A percentile compares a stretch with the other conserved stretches of the same genome.
Evolutionary conservation across 345 rosid genomes (phyloP).

Genomic region (Lepidium africanum): DNA sequence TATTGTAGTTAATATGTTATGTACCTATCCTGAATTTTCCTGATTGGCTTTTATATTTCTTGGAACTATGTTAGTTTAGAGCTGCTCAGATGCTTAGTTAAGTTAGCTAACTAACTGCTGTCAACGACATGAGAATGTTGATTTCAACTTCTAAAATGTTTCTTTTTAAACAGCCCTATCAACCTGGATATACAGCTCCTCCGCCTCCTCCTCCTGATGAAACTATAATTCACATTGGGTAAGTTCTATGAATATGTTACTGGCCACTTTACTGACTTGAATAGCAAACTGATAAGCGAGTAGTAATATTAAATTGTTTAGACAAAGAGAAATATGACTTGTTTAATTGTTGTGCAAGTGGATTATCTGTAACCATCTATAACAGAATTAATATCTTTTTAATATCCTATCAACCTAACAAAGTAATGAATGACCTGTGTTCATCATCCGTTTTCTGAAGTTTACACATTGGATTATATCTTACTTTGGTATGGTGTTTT

Average conservation of each 20-base stretch:
- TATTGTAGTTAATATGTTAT: too few relatives aligned
- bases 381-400: not conserved
- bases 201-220: slow-evolving; percentile 59
- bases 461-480: not conserved
- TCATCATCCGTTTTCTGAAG: not conserved
- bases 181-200: slow-evolving; percentile 81
- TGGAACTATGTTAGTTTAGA: not conserved
- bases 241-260: slow-evolving; percentile 17
- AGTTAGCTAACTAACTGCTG: not conserved
- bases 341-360: not conserved
- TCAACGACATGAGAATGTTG: not conserved
- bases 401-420: not conserved
- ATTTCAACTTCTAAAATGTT: not conserved
- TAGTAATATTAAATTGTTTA: not conserved
- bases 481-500: not conserved
- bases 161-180: slow-evolving; percentile 49
- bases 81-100: not conserved
- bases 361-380: not conserved
- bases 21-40: not conserved
- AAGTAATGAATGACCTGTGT: not conserved
- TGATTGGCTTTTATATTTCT: not conserved
- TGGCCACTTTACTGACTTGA: not conserved
- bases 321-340: not conserved
- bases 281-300: not conserved
- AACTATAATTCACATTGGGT: slow-evolving; percentile 76